phyloP scores from a whole-genome alignment of 139 green algal genomes.

The Spirogloea muscicola region DNA sequence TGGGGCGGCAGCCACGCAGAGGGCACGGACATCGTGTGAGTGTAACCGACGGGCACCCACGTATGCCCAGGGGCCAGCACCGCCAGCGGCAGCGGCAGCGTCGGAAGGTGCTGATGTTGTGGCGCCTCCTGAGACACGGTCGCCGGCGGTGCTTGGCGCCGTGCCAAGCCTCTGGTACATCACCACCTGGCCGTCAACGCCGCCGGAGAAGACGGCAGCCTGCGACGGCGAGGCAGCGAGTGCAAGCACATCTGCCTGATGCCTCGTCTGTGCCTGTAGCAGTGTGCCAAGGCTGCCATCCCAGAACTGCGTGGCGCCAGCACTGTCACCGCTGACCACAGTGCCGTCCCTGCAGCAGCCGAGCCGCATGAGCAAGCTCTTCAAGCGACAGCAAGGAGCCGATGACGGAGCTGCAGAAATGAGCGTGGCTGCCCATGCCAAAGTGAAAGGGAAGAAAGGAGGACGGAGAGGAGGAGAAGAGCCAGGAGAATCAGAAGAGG shows the following conservation, averaged over 20 bases:
- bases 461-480: too few species aligned
- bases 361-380: too few species aligned
- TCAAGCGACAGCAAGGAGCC: too few species aligned
- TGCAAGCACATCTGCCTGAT: conserved; percentile 75
- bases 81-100: background rate
- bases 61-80: conserved; percentile 62
- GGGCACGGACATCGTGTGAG: conserved; percentile 77
- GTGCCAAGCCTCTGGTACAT: background rate
- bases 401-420: too few species aligned
- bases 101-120: background rate
- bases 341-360: conserved; percentile 45
- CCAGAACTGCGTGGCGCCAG: conserved; percentile 77
- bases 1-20: too few species aligned
- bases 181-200: conserved; percentile 69
- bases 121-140: too few species aligned
- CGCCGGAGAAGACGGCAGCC: conserved; percentile 72
- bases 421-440: too few species aligned
- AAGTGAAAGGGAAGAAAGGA: too few species aligned
- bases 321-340: conserved; percentile 75
- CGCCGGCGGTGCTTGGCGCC: too few species aligned
- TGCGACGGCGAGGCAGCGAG: conserved; percentile 69
- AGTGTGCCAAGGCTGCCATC: conserved; percentile 74
- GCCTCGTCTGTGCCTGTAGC: conserved; percentile 61
- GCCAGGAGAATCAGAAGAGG: too few species aligned
- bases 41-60: conserved; percentile 72